phyloP scores from a whole-genome alignment of 2,329 filamentous ascomycete genomes.

The Lithohypha guttulata region DNA sequence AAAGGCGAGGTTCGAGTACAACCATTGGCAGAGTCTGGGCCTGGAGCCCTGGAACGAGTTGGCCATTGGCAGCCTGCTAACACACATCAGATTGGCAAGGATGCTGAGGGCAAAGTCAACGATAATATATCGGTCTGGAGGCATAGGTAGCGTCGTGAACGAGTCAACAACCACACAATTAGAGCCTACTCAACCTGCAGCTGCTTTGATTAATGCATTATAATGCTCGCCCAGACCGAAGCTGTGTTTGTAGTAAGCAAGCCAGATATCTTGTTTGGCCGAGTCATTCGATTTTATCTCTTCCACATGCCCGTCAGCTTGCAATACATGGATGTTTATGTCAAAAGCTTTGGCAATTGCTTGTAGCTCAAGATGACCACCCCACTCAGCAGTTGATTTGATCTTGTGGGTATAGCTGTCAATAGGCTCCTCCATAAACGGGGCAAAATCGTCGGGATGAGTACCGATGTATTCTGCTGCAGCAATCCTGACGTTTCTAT shows the following conservation, averaged over 20 bases:
- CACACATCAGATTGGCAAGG: conserved; percentile 46
- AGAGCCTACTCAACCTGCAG: conserved; percentile 2
- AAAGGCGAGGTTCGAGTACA: conserved; percentile 41
- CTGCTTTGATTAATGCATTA: conserved; percentile 58
- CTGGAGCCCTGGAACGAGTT: conserved; percentile 34
- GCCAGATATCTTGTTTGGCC: conserved; percentile 51
- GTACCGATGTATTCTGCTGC: conserved; percentile 67
- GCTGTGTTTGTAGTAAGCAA: conserved; percentile 89
- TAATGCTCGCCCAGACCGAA: conserved; percentile 96
- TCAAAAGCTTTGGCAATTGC: conserved; percentile 73
- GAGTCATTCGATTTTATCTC: conserved; percentile 48
- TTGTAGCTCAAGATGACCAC: conserved; percentile 79
- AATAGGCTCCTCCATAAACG: conserved; percentile 76
- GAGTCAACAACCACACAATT: neutral
- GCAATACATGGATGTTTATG: conserved; percentile 72
- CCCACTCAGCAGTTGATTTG: conserved; percentile 85
- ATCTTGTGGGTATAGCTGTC: conserved; percentile 65
- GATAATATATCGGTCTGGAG: conserved; percentile 37
- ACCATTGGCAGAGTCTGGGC: conserved; percentile 35
- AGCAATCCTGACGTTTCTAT: conserved; percentile 56
- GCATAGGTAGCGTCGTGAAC: conserved; percentile 21
- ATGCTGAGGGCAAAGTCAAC: conserved; percentile 30
- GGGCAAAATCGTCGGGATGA: conserved; percentile 69
- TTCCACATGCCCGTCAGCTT: conserved; percentile 68
- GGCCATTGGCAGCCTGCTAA: conserved; percentile 46